Conservation (phyloP, 2,329 filamentous ascomycete genomes). For the Aspergillus viridinutans region DNA sequence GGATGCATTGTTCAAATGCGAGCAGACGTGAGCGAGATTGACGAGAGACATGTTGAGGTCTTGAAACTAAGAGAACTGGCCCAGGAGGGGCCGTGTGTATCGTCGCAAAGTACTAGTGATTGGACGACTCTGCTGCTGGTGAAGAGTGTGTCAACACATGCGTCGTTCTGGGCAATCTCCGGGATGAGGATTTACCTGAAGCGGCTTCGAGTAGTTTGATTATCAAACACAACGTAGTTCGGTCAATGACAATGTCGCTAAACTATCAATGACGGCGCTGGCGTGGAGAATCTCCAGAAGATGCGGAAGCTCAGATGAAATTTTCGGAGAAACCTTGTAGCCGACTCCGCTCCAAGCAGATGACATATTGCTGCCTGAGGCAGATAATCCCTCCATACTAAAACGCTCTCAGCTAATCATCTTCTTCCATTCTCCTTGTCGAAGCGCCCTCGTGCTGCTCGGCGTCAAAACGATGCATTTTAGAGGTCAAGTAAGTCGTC, state of each 20-base stretch:
- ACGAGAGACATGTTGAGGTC: conserved; percentile 62
- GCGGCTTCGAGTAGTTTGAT: not conserved
- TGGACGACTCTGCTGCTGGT: not conserved
- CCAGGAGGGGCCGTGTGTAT: conserved; percentile 14
- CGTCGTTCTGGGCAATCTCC: not conserved
- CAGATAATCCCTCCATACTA: not conserved
- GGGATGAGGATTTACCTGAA: not conserved
- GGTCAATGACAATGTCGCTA: not conserved
- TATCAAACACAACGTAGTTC: not conserved
- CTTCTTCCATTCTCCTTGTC: conserved; percentile 7
- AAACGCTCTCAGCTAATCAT: conserved; percentile 8
- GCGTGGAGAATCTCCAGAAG: conserved; percentile 2
- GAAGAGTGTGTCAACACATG: not conserved
- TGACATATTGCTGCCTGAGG: conserved; percentile 1
- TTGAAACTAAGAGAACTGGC: conserved; percentile 13
- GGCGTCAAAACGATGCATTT: conserved; percentile 14
- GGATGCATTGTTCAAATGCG: conserved; percentile 85
- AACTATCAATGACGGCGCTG: not conserved
- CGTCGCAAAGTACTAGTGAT: not conserved
- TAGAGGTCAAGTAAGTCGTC: conserved; percentile 12
- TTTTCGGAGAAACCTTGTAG: conserved; percentile 33
- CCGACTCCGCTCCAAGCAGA: conserved; percentile 9
- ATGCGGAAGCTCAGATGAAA: conserved; percentile 27
- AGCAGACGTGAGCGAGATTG: conserved; percentile 75
- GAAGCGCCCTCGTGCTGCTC: conserved; percentile 20